Conservation (phyloP, 2,329 filamentous ascomycete species). For the Fusarium annulatum region DNA sequence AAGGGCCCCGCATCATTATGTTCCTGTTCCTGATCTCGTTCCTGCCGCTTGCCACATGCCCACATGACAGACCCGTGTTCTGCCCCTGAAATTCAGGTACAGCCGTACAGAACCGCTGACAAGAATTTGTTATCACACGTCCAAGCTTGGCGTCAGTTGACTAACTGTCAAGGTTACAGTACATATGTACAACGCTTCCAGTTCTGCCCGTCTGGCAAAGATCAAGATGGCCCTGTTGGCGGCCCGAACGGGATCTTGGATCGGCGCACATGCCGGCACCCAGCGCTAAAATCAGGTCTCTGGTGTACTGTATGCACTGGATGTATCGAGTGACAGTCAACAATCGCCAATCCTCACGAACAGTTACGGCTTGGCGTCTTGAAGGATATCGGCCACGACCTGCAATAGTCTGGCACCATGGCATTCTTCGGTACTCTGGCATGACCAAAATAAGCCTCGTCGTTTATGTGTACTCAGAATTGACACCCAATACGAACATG, state of each 20-base stretch:
- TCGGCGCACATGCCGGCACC: slow-evolving; percentile 37
- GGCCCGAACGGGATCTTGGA: slow-evolving; percentile 44
- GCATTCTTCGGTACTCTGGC: not conserved
- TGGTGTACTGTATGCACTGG: not conserved
- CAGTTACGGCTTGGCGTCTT: not conserved
- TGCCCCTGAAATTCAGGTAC: slow-evolving; percentile 17
- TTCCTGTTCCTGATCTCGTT: slow-evolving; percentile 40
- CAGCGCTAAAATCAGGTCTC: slow-evolving; percentile 36
- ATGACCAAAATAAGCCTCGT: slow-evolving; percentile 5
- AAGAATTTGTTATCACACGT: not conserved
- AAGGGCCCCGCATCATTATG: slow-evolving; percentile 40
- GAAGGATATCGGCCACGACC: not conserved
- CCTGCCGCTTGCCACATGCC: slow-evolving; percentile 31
- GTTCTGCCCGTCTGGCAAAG: not conserved
- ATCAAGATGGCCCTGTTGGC: slow-evolving; percentile 30
- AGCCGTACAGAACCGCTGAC: not conserved
- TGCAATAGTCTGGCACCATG: slow-evolving; percentile 1
- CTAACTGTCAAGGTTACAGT: not conserved
- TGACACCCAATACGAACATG: slow-evolving; percentile 2
- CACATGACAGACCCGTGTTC: slow-evolving; percentile 18
- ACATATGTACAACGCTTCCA: not conserved
- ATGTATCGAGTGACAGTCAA: not conserved
- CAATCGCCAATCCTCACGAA: slow-evolving; percentile 4
- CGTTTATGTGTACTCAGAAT: slow-evolving; percentile 2
- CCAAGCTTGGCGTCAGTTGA: not conserved